These are phyloP conservation scores for Miscanthus lutarioriparius DNA, from an alignment of 176 grass and related monocot genomes.

Conservation along the genomic window DNA sequence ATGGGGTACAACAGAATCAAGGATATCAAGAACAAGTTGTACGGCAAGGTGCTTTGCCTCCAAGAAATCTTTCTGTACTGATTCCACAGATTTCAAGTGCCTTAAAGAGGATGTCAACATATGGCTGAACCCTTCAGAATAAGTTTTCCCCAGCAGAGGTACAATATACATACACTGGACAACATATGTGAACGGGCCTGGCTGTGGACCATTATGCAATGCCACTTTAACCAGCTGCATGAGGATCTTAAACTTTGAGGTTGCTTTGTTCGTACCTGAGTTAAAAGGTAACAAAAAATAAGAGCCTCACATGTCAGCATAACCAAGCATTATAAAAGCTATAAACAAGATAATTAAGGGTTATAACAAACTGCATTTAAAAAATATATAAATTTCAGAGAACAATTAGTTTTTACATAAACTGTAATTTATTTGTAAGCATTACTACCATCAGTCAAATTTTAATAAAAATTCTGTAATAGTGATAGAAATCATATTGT, in stretches of 20 bases:
- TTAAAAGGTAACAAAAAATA: slow-evolving; percentile 32
- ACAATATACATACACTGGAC: slow-evolving; percentile 86
- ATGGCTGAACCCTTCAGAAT: slow-evolving; percentile 90
- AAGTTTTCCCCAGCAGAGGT: slow-evolving; percentile 64
- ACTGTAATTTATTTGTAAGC: not conserved
- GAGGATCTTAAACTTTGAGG: slow-evolving; percentile 81
- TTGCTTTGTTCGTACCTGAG: slow-evolving; percentile 81
- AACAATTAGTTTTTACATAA: not conserved
- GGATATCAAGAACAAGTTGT: slow-evolving; percentile 62
- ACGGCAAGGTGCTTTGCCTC: slow-evolving; percentile 74
- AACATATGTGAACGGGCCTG: slow-evolving; percentile 93
- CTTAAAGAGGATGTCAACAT: slow-evolving; percentile 79
- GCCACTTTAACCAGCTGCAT: slow-evolving; percentile 64
- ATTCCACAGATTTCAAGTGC: slow-evolving; percentile 65
- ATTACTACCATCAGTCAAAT: not conserved
- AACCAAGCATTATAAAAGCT: not conserved
- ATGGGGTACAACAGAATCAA: slow-evolving; percentile 60
- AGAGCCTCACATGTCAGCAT: not conserved
- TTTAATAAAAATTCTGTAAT: not conserved
- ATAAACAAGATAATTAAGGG: slow-evolving; percentile 12
- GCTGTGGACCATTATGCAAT: slow-evolving; percentile 70
- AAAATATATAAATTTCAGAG: not conserved
- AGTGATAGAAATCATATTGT: not conserved
- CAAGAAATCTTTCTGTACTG: slow-evolving; percentile 56
- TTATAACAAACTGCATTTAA: not conserved